Conservation (phyloP, 2,329 filamentous ascomycete species). For the Periconia sp. region DNA sequence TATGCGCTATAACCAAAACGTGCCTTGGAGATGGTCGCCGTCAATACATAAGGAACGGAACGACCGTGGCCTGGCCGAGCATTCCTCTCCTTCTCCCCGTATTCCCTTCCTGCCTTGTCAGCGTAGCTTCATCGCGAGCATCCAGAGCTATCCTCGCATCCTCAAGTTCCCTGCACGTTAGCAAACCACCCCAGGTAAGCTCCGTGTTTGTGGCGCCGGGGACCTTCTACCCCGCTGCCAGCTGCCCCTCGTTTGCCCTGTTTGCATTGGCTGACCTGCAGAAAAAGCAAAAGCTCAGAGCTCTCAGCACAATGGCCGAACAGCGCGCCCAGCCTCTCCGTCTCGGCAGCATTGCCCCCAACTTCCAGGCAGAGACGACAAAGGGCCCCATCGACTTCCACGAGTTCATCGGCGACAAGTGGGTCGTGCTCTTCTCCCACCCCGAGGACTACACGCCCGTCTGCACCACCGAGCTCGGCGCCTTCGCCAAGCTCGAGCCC, state of each 20-base stretch:
- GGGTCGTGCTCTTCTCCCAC: slow-evolving; percentile 75
- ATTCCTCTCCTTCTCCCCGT: slow-evolving; percentile 12
- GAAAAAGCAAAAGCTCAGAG: slow-evolving; percentile 12
- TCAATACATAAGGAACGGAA: slow-evolving; percentile 31
- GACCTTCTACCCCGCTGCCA: slow-evolving; percentile 34
- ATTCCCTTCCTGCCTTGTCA: too few species aligned
- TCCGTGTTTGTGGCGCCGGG: background rate
- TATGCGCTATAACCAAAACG: slow-evolving; percentile 37
- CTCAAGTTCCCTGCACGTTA: background rate
- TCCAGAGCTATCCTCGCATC: background rate
- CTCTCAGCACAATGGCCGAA: slow-evolving; percentile 42
- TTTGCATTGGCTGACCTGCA: slow-evolving; percentile 26
- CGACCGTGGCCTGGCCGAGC: slow-evolving; percentile 17
- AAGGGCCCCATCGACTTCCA: slow-evolving; percentile 72
- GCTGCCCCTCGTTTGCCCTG: slow-evolving; percentile 36
- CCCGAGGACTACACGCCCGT: slow-evolving; percentile 67
- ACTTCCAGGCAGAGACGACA: slow-evolving; percentile 74
- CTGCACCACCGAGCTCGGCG: slow-evolving; percentile 68
- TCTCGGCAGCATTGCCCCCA: slow-evolving; percentile 69
- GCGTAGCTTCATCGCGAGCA: background rate
- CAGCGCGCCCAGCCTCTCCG: slow-evolving; percentile 57
- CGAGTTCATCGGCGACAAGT: slow-evolving; percentile 72
- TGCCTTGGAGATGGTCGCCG: slow-evolving; percentile 17
- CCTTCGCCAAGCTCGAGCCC: slow-evolving; percentile 68
- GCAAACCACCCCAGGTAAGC: background rate